These are phyloP conservation scores for Poa pratensis DNA, from an alignment of 176 grass and related monocot species.

Conservation along the genomic window DNA sequence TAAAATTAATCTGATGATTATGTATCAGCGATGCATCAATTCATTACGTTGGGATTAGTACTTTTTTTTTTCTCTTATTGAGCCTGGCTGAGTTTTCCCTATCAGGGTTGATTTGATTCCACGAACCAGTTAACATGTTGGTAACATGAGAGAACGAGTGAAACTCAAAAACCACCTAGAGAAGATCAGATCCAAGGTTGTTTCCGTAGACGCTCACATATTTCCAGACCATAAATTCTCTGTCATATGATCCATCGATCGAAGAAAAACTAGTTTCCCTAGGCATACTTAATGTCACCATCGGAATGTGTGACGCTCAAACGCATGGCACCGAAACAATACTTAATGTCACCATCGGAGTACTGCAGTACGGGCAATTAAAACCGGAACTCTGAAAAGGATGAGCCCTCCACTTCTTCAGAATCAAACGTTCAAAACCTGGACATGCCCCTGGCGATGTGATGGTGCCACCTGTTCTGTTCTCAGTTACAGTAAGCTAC, in stretches of 20 bases:
- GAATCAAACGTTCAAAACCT: constrained; percentile 23
- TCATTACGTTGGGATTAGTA: background rate
- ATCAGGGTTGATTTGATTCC: background rate
- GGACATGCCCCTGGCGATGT: background rate
- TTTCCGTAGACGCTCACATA: background rate
- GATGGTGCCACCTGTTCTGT: background rate
- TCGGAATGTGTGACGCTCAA: background rate
- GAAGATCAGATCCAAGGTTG: background rate
- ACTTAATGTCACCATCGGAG: background rate
- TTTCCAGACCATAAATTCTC: background rate
- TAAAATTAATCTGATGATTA: too few relatives aligned
- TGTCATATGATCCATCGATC: background rate
- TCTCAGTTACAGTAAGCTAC: background rate
- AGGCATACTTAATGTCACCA: background rate
- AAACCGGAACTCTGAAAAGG: background rate
- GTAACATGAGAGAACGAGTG: background rate
- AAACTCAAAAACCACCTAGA: background rate
- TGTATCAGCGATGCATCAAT: background rate
- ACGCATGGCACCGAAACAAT: background rate
- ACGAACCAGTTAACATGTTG: background rate
- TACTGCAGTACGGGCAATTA: background rate
- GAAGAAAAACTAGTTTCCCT: background rate
- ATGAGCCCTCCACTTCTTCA: background rate
- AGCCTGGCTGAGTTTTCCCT: background rate
- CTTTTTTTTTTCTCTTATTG: background rate